phyloP scores from a whole-genome alignment of 805 yeast species.

The Lachancea thermotolerans region DNA sequence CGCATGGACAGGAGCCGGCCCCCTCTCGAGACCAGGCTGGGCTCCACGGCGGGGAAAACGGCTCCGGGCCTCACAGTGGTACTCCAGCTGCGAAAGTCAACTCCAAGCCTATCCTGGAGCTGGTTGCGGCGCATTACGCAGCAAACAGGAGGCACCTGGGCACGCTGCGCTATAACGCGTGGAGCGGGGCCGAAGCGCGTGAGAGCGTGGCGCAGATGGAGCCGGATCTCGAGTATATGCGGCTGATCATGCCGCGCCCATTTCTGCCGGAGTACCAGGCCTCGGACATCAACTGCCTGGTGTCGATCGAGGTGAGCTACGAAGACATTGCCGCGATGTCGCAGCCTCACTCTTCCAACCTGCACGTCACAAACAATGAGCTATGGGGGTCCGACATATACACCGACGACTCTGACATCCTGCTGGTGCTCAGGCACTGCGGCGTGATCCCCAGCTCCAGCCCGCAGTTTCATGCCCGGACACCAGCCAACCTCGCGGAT shows the following conservation, averaged over 20 bases:
- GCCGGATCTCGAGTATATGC: constrained; percentile 9
- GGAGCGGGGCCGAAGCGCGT: constrained; percentile 10
- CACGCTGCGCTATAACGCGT: constrained; percentile 19
- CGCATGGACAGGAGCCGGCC: not conserved
- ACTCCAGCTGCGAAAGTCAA: constrained; percentile 5
- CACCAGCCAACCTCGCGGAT: constrained; percentile 38
- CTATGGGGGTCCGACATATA: constrained; percentile 92
- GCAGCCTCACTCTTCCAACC: constrained; percentile 34
- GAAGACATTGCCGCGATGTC: constrained; percentile 20
- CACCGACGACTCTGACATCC: constrained; percentile 87
- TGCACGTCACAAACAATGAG: constrained; percentile 42
- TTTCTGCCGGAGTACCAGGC: constrained; percentile 21
- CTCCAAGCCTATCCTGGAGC: constrained; percentile 13
- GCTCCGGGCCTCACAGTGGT: not conserved
- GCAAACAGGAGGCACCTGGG: constrained; percentile 14
- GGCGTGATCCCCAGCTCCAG: constrained; percentile 46
- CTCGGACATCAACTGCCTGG: constrained; percentile 18
- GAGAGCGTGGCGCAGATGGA: not conserved
- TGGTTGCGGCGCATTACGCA: constrained; percentile 12
- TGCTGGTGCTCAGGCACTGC: constrained; percentile 66
- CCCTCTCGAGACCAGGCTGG: not conserved
- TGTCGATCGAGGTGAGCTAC: constrained; percentile 18
- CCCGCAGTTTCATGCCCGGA: constrained; percentile 19
- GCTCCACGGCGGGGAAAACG: not conserved
- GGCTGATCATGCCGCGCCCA: constrained; percentile 18